Conservation (phyloP, 495 filamentous ascomycete genomes). For the Evernia prunastri region DNA sequence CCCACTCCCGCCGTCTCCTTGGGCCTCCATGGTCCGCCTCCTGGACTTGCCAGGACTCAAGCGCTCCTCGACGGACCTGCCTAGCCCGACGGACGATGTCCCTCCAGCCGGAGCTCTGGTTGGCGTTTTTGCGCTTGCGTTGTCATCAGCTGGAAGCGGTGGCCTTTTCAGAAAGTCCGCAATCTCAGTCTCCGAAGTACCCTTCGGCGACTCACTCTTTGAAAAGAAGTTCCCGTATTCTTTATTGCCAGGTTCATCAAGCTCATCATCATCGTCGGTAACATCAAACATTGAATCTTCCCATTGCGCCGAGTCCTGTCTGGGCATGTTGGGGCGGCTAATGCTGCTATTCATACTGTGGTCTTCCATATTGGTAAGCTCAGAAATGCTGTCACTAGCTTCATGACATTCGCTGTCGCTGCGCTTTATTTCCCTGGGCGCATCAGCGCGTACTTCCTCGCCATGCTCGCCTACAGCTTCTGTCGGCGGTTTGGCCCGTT, state of each 20-base stretch:
- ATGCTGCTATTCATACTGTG: conserved; percentile 20
- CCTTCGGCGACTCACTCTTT: not conserved
- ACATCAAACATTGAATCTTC: conserved; percentile 36
- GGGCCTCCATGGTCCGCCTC: conserved; percentile 1
- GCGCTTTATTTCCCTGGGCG: conserved; percentile 8
- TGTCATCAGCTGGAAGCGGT: conserved; percentile 8
- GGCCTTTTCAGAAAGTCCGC: conserved; percentile 19
- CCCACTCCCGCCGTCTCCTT: not conserved
- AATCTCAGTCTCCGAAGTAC: conserved; percentile 26
- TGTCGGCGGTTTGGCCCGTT: conserved; percentile 43
- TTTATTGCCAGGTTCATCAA: conserved; percentile 3
- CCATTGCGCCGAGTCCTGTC: conserved; percentile 37
- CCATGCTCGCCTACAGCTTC: conserved; percentile 35
- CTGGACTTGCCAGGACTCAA: conserved; percentile 14
- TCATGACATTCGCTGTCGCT: conserved; percentile 26
- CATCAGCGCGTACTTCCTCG: conserved; percentile 36
- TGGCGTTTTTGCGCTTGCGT: not conserved
- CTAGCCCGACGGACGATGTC: conserved; percentile 22
- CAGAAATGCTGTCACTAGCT: conserved; percentile 24
- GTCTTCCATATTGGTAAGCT: conserved; percentile 18
- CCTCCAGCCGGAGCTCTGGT: conserved; percentile 5
- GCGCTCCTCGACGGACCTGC: conserved; percentile 23
- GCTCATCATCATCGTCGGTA: conserved; percentile 31
- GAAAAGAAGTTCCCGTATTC: not conserved
- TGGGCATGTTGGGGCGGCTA: conserved; percentile 22